phyloP scores from a whole-genome alignment of 148 eudicot genomes.

The Polygonum aviculare region DNA sequence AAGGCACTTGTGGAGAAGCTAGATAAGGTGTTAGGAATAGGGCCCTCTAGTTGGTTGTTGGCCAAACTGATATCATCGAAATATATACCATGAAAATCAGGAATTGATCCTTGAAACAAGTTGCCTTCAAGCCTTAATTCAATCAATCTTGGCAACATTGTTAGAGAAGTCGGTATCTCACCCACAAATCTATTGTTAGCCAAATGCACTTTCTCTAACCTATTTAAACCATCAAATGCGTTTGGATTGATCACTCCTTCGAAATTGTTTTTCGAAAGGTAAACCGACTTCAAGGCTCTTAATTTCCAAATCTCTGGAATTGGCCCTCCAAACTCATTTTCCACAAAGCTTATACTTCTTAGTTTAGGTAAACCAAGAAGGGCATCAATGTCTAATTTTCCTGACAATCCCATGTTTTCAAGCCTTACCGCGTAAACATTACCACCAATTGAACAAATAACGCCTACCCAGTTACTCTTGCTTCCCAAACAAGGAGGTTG shows the following conservation, averaged over 20 bases:
- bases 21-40: slow-evolving; percentile 36
- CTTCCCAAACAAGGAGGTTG: slow-evolving; percentile 26
- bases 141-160: slow-evolving; percentile 23
- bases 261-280: slow-evolving; percentile 35
- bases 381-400: slow-evolving; percentile 18
- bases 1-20: slow-evolving; percentile 25
- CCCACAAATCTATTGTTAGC: slow-evolving; percentile 30
- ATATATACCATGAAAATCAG: not conserved
- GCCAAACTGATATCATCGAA: slow-evolving; percentile 32
- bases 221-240: slow-evolving; percentile 28
- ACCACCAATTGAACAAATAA: slow-evolving; percentile 22
- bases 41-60: slow-evolving; percentile 65
- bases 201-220: slow-evolving; percentile 30
- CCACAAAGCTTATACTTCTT: slow-evolving; percentile 28
- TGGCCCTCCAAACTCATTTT: slow-evolving; percentile 29
- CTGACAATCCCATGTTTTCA: slow-evolving; percentile 31
- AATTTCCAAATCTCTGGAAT: slow-evolving; percentile 24
- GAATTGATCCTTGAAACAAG: slow-evolving; percentile 14
- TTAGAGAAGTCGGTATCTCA: slow-evolving; percentile 30
- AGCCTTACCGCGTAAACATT: slow-evolving; percentile 37
- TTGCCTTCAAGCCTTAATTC: slow-evolving; percentile 39
- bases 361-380: slow-evolving; percentile 18
- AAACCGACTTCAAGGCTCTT: slow-evolving; percentile 17
- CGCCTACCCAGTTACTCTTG: slow-evolving; percentile 32
- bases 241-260: slow-evolving; percentile 25